Percentiles rank a stretch among this genome's conserved stretches.
Evolutionary conservation across 441 rosid genomes (phyloP).

Genomic region (Arabidopsis lyrata): DNA sequence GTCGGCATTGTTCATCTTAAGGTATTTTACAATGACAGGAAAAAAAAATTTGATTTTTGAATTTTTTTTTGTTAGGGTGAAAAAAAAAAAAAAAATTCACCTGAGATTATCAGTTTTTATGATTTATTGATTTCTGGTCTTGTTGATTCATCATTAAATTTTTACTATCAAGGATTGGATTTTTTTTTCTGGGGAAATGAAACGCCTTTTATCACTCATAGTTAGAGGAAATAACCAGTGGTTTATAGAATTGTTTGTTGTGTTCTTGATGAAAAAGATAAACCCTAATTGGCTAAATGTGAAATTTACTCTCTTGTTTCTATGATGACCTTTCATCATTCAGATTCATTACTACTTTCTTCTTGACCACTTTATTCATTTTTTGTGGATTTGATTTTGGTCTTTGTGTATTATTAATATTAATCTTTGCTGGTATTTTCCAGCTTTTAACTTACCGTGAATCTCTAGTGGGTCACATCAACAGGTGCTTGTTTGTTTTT

Average conservation of each 20-base stretch:
- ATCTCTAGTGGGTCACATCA: slow-evolving; percentile 94
- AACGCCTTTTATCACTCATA: background rate
- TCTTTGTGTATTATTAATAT: slow-evolving; percentile 19
- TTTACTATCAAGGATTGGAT: slow-evolving; percentile 15
- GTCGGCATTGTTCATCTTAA: slow-evolving; percentile 90
- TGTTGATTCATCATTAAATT: background rate
- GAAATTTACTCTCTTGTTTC: slow-evolving; percentile 3
- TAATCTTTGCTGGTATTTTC: slow-evolving; percentile 21
- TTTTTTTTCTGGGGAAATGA: slow-evolving; percentile 32
- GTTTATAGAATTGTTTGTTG: slow-evolving; percentile 49
- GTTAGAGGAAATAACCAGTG: slow-evolving; percentile 41
- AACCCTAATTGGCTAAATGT: slow-evolving; percentile 29
- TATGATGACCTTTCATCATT: slow-evolving; percentile 21
- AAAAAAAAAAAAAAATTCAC: slow-evolving; percentile 22
- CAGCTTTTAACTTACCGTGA: slow-evolving; percentile 71
- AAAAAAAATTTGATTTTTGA: background rate
- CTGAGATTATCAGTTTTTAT: slow-evolving; percentile 21
- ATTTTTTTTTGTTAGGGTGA: background rate
- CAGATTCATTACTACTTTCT: slow-evolving; percentile 2
- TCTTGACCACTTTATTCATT: slow-evolving; percentile 1
- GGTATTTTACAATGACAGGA: slow-evolving; percentile 51
- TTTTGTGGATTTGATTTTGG: slow-evolving; percentile 15
- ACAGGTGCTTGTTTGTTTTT: slow-evolving; percentile 64
- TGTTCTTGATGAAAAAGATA: slow-evolving; percentile 35
- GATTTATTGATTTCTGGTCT: slow-evolving; percentile 21